Percentiles rank a stretch among this genome's conserved stretches.
Evolutionary conservation across 2,329 filamentous ascomycete genomes (phyloP).

Genomic region (Sphaerulina populicola): DNA sequence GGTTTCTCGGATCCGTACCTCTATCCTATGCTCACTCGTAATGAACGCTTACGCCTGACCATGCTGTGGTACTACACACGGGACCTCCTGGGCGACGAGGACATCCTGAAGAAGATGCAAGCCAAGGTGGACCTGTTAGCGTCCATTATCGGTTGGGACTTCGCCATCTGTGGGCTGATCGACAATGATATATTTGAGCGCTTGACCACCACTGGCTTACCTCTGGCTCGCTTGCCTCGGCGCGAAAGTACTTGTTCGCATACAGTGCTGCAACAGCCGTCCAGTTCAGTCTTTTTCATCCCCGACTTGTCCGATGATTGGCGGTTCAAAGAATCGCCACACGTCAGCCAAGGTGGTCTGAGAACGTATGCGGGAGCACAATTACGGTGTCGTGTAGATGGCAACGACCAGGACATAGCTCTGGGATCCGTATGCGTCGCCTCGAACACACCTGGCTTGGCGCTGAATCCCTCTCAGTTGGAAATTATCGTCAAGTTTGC

Average conservation of each 20-base stretch:
- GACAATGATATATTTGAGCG: not conserved
- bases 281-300: not conserved
- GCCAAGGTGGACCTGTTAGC: not conserved
- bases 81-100: not conserved
- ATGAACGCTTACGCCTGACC: not conserved
- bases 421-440: not conserved
- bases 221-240: not conserved
- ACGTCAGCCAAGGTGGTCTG: not conserved
- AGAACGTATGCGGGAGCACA: not conserved
- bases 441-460: not conserved
- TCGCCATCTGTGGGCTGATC: not conserved
- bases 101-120: not conserved
- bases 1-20: not conserved
- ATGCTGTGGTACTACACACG: not conserved
- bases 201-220: not conserved
- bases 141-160: not conserved
- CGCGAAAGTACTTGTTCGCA: not conserved
- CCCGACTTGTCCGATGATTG: not conserved
- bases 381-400: not conserved
- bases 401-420: not conserved
- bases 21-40: not conserved
- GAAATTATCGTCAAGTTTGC: not conserved
- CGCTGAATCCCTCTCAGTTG: not conserved
- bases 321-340: not conserved
- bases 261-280: not conserved